Base-by-base conservation (phyloP, 2,329 filamentous ascomycete genomes). In the Aurifilum marmelostoma region DNA sequence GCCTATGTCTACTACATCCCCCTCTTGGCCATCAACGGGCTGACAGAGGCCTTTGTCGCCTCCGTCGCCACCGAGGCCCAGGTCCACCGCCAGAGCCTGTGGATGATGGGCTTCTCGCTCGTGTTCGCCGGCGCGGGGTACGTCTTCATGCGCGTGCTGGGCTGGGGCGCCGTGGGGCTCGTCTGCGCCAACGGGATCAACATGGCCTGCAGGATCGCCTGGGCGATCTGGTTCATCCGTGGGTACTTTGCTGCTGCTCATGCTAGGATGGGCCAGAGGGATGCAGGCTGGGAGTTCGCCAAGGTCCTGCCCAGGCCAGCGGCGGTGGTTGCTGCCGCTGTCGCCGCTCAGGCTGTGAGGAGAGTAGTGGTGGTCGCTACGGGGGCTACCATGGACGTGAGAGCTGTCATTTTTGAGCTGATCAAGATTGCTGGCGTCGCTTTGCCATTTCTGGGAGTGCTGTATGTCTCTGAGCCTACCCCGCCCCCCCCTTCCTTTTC, bases 1-100 rank as follows among this genome's bases (percentile, higher is more conserved):
- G 86, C 86, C 0, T 99, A 97, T 79, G 94, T 93, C 81, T 94
- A 93, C 79, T 98, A 97, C 81, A 92, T 99, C 69, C 96, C 96
- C 0, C 89, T 98, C 34, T 86, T 98, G 4, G 96, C 95, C 3
- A 82, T 97, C 74, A 99, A 99, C 76, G 96, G 96, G 65, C 88
- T 98, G 29, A 89, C 91, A 1, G 96, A 99, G 80, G 93, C 94
- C 0, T 98, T 99, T 75, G 94, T 98, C 21, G 91, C 94, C 0
- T 93, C 93, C 2, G 92, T 97, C 0, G 94, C 95, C 0, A 90
- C 87, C 0, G 87, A 93, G 72, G 80, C 84, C 4, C 87, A 98
- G 73, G 87, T 99, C 3, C 89, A 93, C 72, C 79, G 77, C 4
- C 96, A 99, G 78, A 93, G 92, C 0, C 77, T 88, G 5, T 96